These are phyloP conservation scores for Colletotrichum camelliae DNA, from an alignment of 2,329 filamentous ascomycete genomes.

Conservation along the genomic window DNA sequence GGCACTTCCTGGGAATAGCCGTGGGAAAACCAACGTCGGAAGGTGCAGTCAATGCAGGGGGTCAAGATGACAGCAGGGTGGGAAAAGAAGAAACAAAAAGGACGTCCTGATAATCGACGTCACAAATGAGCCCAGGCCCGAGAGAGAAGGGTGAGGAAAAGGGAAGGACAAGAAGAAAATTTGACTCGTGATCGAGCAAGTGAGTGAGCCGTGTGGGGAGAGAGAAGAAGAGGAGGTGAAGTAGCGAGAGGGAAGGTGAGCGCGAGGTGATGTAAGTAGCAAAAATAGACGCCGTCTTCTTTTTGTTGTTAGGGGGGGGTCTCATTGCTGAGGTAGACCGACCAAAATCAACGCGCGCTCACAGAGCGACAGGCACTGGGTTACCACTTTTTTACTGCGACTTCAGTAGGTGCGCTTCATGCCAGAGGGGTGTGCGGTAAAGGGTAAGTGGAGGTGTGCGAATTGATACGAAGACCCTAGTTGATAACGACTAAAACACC, in stretches of 20 bases:
- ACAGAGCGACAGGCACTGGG: not conserved
- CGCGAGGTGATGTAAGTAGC: constrained; percentile 5
- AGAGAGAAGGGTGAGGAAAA: not conserved
- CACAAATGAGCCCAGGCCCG: not conserved
- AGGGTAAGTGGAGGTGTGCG: not conserved
- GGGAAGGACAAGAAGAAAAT: constrained; percentile 10
- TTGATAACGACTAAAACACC: constrained; percentile 2
- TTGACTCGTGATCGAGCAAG: not conserved
- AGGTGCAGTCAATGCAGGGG: constrained; percentile 14
- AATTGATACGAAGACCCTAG: not conserved
- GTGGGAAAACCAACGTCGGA: not conserved
- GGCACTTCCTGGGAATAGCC: not conserved
- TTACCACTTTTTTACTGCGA: not conserved
- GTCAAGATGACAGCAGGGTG: not conserved
- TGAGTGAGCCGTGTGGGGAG: not conserved
- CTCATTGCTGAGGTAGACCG: not conserved
- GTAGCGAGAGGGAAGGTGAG: not conserved
- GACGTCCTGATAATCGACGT: not conserved
- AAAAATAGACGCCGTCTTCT: not conserved
- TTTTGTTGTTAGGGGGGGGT: not conserved
- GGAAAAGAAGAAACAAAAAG: not conserved
- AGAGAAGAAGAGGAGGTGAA: not conserved
- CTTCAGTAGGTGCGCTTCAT: not conserved
- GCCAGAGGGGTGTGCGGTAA: not conserved
- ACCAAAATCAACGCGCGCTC: not conserved